Evolutionary conservation across 192 early-diverging fungal species (phyloP), one percentile per base, ranked within the genome.

Genomic region (Backusella westeae): DNA sequence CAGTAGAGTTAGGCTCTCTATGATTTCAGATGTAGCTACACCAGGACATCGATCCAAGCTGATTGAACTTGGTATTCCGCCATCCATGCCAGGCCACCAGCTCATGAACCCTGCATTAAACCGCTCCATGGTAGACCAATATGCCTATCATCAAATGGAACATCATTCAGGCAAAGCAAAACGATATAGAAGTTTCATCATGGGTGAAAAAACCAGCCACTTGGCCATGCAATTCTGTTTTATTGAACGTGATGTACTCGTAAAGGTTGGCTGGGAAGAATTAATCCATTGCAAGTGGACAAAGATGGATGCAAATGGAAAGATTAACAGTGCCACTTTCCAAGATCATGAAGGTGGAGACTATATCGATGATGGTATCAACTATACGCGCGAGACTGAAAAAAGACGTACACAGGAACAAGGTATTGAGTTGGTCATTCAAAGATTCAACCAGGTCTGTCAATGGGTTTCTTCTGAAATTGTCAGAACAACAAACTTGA

Each of bases 391-490:
- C 5, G 71, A 71, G 32, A 29, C 39, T 26, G 69, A 70, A 29
- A 70, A 39, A 39, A 70, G 26, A 70, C 69, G 69, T 70, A 38
- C 17, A 26, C n/a, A 70, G 19, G 69, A 70, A 29, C 69, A 78
- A 19, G 80, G 81, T 32, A 78, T 85, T 1, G 69, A 82, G 42
- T 73, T 77, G 21, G 65, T 83, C 1, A 85, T 85, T 63, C 49
- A 83, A 21, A 36, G 83, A 29, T 85, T 85, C 69, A 85, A 85
- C 41, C 26, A 71, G 1, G 83, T 84, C 5, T 86, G 86, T 59
- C 82, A 85, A 42, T 91, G 90, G 90, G 90, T 90, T 0, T 76
- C 88, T 4, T 83, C 84, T 12, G 86, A 88, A 77, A 89, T 91
- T 42, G 67, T 91, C 10, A 56, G 79, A 56, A 84, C 85, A 23